A percentile compares a stretch with the other conserved stretches of the same genome.
Evolutionary conservation across 805 yeast genomes (phyloP).

Genomic region (Nakazawaea anatomiae): DNA sequence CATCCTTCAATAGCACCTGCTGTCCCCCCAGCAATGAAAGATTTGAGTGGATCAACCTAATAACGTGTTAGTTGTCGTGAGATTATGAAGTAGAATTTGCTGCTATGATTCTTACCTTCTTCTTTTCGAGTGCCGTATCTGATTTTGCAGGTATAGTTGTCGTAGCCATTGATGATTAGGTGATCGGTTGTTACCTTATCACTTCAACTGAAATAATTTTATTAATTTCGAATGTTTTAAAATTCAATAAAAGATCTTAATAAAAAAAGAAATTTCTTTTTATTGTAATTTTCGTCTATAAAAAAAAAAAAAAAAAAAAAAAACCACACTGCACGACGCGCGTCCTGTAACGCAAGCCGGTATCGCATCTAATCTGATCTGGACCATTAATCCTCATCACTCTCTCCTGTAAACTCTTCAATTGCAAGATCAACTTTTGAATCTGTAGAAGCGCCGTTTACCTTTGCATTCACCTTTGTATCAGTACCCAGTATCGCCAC

Average conservation of each 20-base stretch:
- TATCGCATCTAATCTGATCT: not conserved
- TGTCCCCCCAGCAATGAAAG: constrained; percentile 91
- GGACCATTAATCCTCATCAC: constrained; percentile 13
- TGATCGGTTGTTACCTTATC: no score
- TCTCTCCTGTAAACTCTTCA: constrained; percentile 13
- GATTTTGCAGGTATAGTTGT: no score
- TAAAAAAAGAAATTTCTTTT: no score
- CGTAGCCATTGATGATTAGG: no score
- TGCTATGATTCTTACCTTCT: no score
- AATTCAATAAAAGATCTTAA: no score
- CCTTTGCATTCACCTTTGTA: constrained; percentile 18
- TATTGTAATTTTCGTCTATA: no score
- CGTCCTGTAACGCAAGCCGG: constrained; percentile 5
- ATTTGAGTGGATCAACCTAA: constrained; percentile 64
- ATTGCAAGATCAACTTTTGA: constrained; percentile 5
- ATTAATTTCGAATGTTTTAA: no score
- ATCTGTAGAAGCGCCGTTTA: constrained; percentile 15
- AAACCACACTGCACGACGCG: not conserved
- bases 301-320: not conserved
- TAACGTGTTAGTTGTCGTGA: not conserved
- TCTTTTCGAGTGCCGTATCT: no score
- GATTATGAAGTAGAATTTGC: no score
- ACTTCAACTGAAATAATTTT: no score
- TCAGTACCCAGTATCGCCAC: constrained; percentile 23
- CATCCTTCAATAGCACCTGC: constrained; percentile 97